Percentiles rank a stretch among this genome's conserved stretches.
Evolutionary conservation across 2,329 filamentous ascomycete genomes (phyloP).

Genomic region (Penicillium sp.): DNA sequence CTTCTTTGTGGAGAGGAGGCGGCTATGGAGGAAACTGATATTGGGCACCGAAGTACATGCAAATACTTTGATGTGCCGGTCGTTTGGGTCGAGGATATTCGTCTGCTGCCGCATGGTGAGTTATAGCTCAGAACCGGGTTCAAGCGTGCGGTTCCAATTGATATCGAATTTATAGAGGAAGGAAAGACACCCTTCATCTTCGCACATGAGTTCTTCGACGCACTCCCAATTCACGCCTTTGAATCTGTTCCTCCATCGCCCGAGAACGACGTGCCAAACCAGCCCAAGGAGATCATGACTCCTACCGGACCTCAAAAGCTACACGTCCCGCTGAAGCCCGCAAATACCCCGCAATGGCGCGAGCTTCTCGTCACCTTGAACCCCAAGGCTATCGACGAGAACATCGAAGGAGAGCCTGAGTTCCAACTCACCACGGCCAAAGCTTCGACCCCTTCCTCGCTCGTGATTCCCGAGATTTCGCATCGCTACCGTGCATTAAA

Average conservation of each 20-base stretch:
- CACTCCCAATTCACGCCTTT: constrained; percentile 92
- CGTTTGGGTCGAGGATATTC: constrained; percentile 85
- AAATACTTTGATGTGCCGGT: constrained; percentile 72
- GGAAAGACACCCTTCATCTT: constrained; percentile 84
- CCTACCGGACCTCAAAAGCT: constrained; percentile 47
- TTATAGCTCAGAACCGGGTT: background rate
- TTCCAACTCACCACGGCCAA: constrained; percentile 81
- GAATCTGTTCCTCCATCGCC: constrained; percentile 61
- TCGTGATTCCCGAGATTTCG: constrained; percentile 78
- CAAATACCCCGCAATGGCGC: constrained; percentile 63
- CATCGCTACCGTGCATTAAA: constrained; percentile 73
- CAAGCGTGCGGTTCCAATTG: background rate
- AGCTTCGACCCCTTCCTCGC: constrained; percentile 71
- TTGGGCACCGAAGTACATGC: constrained; percentile 68
- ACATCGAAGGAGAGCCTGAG: constrained; percentile 58
- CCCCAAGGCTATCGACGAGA: constrained; percentile 52
- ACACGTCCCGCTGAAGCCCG: constrained; percentile 38
- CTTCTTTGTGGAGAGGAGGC: constrained; percentile 72
- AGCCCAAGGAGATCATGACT: constrained; percentile 47
- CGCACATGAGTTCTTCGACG: constrained; percentile 98
- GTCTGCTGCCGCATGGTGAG: constrained; percentile 68
- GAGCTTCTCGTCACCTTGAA: constrained; percentile 73
- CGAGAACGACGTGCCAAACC: constrained; percentile 30
- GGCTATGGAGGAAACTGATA: constrained; percentile 63
- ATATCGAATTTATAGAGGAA: constrained; percentile 44